Base-by-base conservation (phyloP, 345 rosid genomes). In the Punica granatum region DNA sequence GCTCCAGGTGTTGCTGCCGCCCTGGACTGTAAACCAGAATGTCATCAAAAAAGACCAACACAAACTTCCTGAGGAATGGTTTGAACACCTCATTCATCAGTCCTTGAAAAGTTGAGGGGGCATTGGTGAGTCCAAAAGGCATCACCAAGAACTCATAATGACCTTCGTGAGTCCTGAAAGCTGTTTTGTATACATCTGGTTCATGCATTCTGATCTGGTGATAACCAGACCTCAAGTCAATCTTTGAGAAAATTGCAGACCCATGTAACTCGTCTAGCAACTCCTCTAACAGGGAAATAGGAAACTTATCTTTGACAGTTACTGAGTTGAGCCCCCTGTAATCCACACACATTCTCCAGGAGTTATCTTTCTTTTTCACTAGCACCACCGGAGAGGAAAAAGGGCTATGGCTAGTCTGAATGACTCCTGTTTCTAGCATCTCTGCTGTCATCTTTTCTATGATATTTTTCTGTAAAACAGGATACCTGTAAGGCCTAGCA, bases 301-400 rank as follows among this genome's bases (percentile, higher is more conserved):
- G 42, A 26, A 64, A 64, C 28, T 37, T 53, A 13, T 71, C 69
- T 41, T 71, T 71, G 7, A 65, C 9, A 0, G 69, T 71, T 0
- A 18, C 6, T 1, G 7, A 1, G 21, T 69, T 58, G 7, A 69
- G n/a, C 8, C 18, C 26, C 3, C 66, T 15, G 15, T 41, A 60
- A 25, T 69, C n/a, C n/a, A n/a, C n/a, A n/a, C n/a, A n/a, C n/a
- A n/a, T n/a, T n/a, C n/a, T n/a, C n/a, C n/a, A n/a, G n/a, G n/a
- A n/a, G n/a, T n/a, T n/a, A n/a, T n/a, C n/a, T n/a, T n/a, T n/a
- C n/a, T n/a, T n/a, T n/a, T n/a, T n/a, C n/a, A n/a, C n/a, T n/a
- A n/a, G n/a, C n/a, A n/a, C n/a, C n/a, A n/a, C n/a, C n/a, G n/a
- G 69, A 14, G 66, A 72, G 5, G 75, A 21, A 31, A 25, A 72